Conservation (phyloP, 345 rosid genomes). For the Citrus hindsii region DNA sequence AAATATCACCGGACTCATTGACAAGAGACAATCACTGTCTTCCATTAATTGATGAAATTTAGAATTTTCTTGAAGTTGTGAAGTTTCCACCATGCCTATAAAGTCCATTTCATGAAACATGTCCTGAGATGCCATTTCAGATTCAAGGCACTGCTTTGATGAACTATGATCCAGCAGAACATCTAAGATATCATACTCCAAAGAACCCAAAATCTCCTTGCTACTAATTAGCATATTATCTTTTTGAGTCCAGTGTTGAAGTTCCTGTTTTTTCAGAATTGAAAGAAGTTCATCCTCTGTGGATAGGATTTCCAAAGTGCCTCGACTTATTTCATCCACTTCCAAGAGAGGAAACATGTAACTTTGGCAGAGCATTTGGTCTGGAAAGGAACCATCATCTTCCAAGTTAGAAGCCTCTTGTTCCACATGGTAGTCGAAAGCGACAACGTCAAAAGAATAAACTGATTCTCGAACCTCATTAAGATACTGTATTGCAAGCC, state of each 20-base stretch:
- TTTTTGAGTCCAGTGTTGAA: constrained; percentile 25
- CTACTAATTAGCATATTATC: constrained; percentile 26
- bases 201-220: constrained; percentile 42
- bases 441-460: constrained; percentile 44
- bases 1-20: constrained; percentile 28
- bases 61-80: constrained; percentile 20
- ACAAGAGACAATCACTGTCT: constrained; percentile 23
- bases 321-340: constrained; percentile 57
- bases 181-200: constrained; percentile 35
- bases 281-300: constrained; percentile 44
- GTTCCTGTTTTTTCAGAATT: constrained; percentile 39
- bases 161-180: constrained; percentile 46
- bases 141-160: constrained; percentile 35
- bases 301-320: constrained; percentile 31
- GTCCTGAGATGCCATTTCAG: constrained; percentile 30
- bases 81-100: constrained; percentile 39
- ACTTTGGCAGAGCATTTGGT: constrained; percentile 24
- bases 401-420: constrained; percentile 27
- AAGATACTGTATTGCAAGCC: constrained; percentile 22
- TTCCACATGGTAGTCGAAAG: constrained; percentile 43
- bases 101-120: constrained; percentile 38
- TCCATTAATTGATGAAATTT: constrained; percentile 24
- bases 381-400: constrained; percentile 41
- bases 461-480: constrained; percentile 44
- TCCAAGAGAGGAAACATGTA: constrained; percentile 61